These are phyloP conservation scores for Phytophthora uliginosa DNA, from an alignment of 352 stramenopile species.

Conservation along the genomic window DNA sequence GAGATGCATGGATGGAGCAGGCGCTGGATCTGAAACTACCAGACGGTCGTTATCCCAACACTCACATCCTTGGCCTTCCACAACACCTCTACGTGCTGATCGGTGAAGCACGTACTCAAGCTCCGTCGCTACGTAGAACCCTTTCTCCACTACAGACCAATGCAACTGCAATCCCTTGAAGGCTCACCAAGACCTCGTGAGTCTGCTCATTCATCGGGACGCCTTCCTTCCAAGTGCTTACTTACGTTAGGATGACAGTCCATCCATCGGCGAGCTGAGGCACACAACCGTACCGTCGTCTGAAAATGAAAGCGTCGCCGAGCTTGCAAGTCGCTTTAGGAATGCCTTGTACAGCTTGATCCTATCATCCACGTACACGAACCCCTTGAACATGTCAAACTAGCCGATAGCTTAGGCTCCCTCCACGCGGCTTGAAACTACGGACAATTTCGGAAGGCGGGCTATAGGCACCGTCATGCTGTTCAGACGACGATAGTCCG, in stretches of 20 bases:
- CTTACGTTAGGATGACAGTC: neutral
- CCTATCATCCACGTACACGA: neutral
- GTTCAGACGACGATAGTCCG: too few relatives aligned
- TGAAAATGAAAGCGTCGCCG: neutral
- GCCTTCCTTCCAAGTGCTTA: neutral
- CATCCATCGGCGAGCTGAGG: neutral
- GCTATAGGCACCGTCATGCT: too few relatives aligned
- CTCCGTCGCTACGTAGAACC: neutral
- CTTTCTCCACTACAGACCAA: neutral
- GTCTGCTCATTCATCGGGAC: neutral
- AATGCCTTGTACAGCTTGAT: neutral
- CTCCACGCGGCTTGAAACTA: neutral
- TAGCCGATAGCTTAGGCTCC: neutral
- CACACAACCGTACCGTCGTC: neutral
- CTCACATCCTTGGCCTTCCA: neutral
- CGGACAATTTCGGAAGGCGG: too few relatives aligned
- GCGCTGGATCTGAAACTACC: too few relatives aligned
- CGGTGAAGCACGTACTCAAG: neutral
- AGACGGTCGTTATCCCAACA: too few relatives aligned
- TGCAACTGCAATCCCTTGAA: neutral
- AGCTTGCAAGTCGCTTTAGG: neutral
- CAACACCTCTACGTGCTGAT: neutral
- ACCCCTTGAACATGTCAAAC: slow-evolving; percentile 3
- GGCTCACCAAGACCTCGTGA: neutral
- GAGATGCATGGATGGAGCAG: too few relatives aligned